Evolutionary conservation across 176 grass and related monocot species (phyloP).

Genomic region (Poa annua): DNA sequence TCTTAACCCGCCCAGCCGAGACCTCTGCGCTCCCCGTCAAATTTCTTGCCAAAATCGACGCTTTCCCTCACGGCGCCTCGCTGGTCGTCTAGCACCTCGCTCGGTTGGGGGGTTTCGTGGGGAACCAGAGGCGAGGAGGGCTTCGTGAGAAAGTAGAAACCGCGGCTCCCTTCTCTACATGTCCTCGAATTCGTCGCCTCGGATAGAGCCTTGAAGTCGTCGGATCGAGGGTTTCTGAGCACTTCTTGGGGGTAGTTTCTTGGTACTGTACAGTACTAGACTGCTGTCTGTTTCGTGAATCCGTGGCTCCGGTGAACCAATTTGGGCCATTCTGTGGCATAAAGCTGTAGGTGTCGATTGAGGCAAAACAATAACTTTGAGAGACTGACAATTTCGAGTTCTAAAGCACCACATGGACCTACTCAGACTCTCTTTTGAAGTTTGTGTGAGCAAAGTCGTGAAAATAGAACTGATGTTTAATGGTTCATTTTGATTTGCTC

Average conservation of each 20-base stretch:
- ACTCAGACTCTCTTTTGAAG: background rate
- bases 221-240: constrained; percentile 5
- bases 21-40: background rate
- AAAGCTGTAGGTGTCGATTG: background rate
- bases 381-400: background rate
- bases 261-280: too few species aligned
- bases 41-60: background rate
- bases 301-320: background rate
- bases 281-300: background rate
- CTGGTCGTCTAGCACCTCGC: background rate
- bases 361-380: background rate
- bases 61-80: background rate
- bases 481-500: too few species aligned
- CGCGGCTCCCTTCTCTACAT: background rate
- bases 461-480: constrained; percentile 16
- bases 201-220: background rate
- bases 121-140: background rate
- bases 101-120: background rate
- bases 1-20: background rate
- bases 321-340: background rate
- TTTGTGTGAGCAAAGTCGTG: constrained; percentile 13
- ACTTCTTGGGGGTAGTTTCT: background rate
- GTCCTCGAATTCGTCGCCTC: background rate
- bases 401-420: background rate
- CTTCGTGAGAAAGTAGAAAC: background rate